Evolutionary conservation across 192 early-diverging fungal genomes (phyloP).

Genomic region (Podila epigama): DNA sequence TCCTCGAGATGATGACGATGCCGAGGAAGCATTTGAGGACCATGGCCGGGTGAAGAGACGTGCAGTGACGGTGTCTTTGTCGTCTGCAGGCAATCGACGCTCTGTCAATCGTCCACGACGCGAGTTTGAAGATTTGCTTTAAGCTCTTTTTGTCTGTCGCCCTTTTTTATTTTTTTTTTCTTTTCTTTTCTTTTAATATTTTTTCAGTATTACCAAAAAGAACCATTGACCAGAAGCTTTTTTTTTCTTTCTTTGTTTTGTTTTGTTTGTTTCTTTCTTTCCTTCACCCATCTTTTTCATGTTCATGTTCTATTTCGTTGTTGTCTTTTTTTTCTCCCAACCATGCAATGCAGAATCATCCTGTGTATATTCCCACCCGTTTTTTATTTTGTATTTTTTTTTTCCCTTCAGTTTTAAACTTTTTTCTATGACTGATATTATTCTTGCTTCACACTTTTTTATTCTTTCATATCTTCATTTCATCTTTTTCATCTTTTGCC

Average conservation of each 20-base stretch:
- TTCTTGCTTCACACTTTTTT: not conserved
- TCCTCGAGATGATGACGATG: constrained; percentile 12
- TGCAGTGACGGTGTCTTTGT: constrained; percentile 30
- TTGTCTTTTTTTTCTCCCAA: too few species aligned
- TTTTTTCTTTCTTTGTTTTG: not conserved
- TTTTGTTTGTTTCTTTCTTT: not conserved
- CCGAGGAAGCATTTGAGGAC: constrained; percentile 23
- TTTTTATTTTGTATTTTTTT: not conserved
- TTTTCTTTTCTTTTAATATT: not conserved
- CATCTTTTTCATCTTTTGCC: not conserved
- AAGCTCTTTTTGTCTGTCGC: not conserved
- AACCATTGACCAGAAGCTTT: too few species aligned
- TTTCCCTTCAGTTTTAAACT: not conserved
- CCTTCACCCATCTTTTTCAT: not conserved
- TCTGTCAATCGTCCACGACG: constrained; percentile 27
- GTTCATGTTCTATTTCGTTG: not conserved
- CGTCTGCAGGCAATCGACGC: constrained; percentile 14
- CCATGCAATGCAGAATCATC: too few species aligned
- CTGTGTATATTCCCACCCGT: too few species aligned
- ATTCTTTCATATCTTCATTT: not conserved
- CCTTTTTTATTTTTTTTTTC: not conserved
- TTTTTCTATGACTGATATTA: not conserved
- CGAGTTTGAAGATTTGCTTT: constrained; percentile 19
- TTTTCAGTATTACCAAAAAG: not conserved
- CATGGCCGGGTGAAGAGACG: constrained; percentile 33